Conservation (phyloP, 1,284 basidiomycete species). For the Sanghuangporus sanghuang region DNA sequence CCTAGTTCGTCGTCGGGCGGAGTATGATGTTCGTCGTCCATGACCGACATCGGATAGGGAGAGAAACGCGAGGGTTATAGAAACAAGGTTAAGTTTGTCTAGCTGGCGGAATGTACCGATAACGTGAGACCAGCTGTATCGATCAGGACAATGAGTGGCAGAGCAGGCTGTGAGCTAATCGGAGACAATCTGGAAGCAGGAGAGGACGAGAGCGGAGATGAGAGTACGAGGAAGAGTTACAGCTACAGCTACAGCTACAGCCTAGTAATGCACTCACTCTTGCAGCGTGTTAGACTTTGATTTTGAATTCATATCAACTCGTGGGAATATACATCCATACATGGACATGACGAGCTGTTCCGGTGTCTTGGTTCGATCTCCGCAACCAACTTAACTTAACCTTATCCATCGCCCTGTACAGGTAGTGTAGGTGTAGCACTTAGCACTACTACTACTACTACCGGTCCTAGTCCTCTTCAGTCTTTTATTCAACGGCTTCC, state of each 20-base stretch:
- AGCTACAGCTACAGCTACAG: neutral
- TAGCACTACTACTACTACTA: no score
- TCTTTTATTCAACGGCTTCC: neutral
- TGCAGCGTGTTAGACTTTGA: neutral
- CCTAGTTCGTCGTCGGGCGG: constrained; percentile 2
- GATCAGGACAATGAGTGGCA: neutral
- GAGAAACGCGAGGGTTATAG: neutral
- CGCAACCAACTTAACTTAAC: neutral
- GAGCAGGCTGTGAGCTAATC: neutral
- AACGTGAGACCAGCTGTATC: neutral
- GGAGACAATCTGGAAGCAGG: neutral
- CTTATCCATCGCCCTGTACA: neutral
- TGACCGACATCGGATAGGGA: neutral
- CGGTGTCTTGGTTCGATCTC: neutral
- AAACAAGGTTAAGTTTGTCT: neutral
- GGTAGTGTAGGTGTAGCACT: no score
- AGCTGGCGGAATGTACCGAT: neutral
- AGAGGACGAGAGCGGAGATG: neutral
- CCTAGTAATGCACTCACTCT: no score
- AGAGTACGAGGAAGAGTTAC: neutral
- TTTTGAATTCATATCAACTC: neutral
- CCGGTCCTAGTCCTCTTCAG: neutral
- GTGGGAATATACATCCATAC: neutral
- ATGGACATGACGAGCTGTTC: neutral
- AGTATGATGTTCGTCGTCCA: constrained; percentile 5